These are phyloP conservation scores for Ophiostoma ips DNA, from an alignment of 2,329 filamentous ascomycete genomes.

Conservation along the genomic window DNA sequence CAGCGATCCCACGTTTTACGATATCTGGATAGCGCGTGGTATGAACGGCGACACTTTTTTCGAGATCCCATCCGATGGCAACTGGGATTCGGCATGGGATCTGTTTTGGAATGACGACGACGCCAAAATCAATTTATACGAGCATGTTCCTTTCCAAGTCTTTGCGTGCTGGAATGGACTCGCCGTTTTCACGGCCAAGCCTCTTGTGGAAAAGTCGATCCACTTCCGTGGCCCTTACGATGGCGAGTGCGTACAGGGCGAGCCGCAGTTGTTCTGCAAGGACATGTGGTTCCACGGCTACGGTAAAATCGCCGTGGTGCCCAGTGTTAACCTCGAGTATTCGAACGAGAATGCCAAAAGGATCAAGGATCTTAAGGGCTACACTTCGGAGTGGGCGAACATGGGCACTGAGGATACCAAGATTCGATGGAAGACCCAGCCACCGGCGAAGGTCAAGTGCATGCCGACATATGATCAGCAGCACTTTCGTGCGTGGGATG, in stretches of 20 bases:
- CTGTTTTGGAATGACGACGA: conserved; percentile 37
- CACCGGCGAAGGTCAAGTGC: conserved; percentile 34
- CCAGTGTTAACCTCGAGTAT: conserved; percentile 42
- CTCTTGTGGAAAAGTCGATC: conserved; percentile 24
- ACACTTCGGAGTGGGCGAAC: conserved; percentile 25
- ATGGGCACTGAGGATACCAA: conserved; percentile 14
- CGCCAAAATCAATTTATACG: conserved; percentile 21
- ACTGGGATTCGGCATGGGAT: conserved; percentile 34
- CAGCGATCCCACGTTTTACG: conserved; percentile 36
- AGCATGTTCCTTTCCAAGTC: conserved; percentile 40
- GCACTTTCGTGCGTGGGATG: conserved; percentile 29
- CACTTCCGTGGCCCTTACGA: conserved; percentile 8
- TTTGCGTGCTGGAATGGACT: conserved; percentile 45
- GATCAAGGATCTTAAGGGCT: conserved; percentile 38
- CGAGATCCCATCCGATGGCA: conserved; percentile 33
- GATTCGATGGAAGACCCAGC: conserved; percentile 29
- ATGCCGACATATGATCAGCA: conserved; percentile 29
- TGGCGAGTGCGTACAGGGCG: conserved; percentile 38
- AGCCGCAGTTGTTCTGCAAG: conserved; percentile 42
- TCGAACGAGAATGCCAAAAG: conserved; percentile 27
- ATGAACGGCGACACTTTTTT: conserved; percentile 43
- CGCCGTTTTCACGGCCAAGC: conserved; percentile 31
- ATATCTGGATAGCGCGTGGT: conserved; percentile 40
- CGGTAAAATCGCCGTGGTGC: conserved; percentile 40
- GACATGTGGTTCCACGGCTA: conserved; percentile 38